A percentile compares a stretch with the other conserved stretches of the same genome.
Evolutionary conservation across 306 rosid genomes (phyloP).

Genomic region (Cucurbita argyrosperma): DNA sequence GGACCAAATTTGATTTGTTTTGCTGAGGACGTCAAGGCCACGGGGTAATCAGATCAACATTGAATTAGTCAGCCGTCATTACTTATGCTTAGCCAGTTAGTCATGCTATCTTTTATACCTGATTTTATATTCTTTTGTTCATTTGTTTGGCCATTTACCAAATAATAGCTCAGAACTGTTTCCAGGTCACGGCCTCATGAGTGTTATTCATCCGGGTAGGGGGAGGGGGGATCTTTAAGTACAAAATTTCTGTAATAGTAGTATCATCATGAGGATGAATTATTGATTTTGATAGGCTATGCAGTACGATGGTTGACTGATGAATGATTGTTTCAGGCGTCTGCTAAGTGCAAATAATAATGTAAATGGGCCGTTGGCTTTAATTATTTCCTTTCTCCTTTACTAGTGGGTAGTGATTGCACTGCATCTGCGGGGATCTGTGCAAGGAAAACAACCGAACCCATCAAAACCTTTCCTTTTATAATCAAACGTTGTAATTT

Average conservation of each 20-base stretch:
- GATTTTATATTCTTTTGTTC: neutral
- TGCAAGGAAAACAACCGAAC: neutral
- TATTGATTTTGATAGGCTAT: neutral
- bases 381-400: neutral
- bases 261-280: neutral
- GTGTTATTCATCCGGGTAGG: neutral
- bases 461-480: neutral
- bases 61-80: neutral
- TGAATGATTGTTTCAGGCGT: neutral
- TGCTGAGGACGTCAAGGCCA: neutral
- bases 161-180: neutral
- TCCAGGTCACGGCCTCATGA: neutral
- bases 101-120: neutral
- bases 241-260: neutral
- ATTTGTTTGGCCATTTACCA: neutral
- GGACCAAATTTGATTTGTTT: neutral
- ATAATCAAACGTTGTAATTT: neutral
- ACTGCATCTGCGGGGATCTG: neutral
- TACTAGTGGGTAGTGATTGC: neutral
- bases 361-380: conserved; percentile 1
- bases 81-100: neutral
- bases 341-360: neutral
- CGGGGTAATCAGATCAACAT: neutral
- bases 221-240: neutral
- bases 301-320: neutral